Evolutionary conservation across 768 basidiomycete genomes (phyloP), one percentile per base, ranked within the genome.

Genomic region (Coprinopsis sp.): DNA sequence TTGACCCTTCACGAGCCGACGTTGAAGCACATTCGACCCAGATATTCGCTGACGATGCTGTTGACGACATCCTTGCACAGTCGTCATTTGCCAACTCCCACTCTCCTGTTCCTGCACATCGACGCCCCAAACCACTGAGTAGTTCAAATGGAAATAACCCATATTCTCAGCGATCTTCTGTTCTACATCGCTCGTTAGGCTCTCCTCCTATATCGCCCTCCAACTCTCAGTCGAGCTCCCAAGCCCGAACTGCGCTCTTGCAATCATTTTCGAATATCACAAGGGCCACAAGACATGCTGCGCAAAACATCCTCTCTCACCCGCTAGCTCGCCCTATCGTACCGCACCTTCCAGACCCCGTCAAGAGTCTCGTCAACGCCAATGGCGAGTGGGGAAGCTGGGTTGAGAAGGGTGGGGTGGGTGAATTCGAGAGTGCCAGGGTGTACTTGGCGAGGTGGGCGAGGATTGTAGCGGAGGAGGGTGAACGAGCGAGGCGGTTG

Each of bases 371-470:
- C 37, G 92, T 96, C 2, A 88, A 83, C 58, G 94, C 82, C 0
- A 84, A 84, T 42, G 93, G 93, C 14, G 94, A 95, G 61, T 95
- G 92, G 86, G 84, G 88, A 3, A 89, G 88, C 54, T 91, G 90
- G 90, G 88, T 91, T 0, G 91, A 93, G 63, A 88, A 88, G 60
- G 85, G 90, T 27, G 88, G 92, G 0, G 89, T 96, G 2, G 92
- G 91, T 5, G 93, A 96, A 62, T 98, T 95, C 62, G 96, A 98
- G 66, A 89, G 89, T 50, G 96, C 96, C 1, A 76, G 94, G 4
- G 90, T 98, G 6, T 98, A 98, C 63, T 79, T 99, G 7, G 96
- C 96, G 8, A 76, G 91, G 25, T 99, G 96, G 96, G 96, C 96
- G 3, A 76, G 94, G 40, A 87, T 92, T 49, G 96, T 98, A 1